These are phyloP conservation scores for Diversispora eburnea DNA, from an alignment of 192 early-diverging fungal species.

Conservation along the genomic window DNA sequence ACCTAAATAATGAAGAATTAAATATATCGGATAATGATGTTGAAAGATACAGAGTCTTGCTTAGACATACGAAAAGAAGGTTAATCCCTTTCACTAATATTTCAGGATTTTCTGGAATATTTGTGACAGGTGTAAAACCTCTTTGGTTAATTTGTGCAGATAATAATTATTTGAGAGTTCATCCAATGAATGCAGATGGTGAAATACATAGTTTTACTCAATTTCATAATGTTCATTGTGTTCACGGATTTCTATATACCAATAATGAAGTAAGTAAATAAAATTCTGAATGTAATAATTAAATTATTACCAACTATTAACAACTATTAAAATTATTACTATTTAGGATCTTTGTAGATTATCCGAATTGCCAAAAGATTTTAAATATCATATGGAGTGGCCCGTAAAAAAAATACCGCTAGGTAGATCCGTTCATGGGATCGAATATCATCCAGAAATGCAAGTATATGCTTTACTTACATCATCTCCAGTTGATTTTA, in stretches of 20 bases:
- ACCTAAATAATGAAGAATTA: conserved; percentile 30
- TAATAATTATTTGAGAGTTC: conserved; percentile 59
- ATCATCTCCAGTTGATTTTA: conserved; percentile 60
- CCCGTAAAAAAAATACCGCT: conserved; percentile 68
- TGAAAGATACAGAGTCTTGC: conserved; percentile 28
- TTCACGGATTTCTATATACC: conserved; percentile 71
- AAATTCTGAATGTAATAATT: neutral
- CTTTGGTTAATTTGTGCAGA: conserved; percentile 70
- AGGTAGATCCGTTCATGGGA: conserved; percentile 64
- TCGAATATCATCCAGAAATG: conserved; percentile 80
- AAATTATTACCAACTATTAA: too few species aligned
- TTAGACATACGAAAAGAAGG: conserved; percentile 26
- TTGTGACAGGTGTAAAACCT: conserved; percentile 67
- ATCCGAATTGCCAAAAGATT: conserved; percentile 61
- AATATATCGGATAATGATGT: conserved; percentile 31
- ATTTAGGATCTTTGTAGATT: conserved; percentile 61
- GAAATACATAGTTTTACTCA: conserved; percentile 64
- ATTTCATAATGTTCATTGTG: conserved; percentile 74
- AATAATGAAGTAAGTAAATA: conserved; percentile 56
- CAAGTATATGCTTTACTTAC: conserved; percentile 79
- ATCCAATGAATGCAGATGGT: conserved; percentile 71
- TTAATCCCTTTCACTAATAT: conserved; percentile 52
- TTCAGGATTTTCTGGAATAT: conserved; percentile 66
- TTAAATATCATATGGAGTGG: conserved; percentile 72
- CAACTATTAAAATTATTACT: too few species aligned